These are phyloP conservation scores for Cyclostephanos invisitatus DNA, from an alignment of 108 stramenopile species.

Conservation along the genomic window DNA sequence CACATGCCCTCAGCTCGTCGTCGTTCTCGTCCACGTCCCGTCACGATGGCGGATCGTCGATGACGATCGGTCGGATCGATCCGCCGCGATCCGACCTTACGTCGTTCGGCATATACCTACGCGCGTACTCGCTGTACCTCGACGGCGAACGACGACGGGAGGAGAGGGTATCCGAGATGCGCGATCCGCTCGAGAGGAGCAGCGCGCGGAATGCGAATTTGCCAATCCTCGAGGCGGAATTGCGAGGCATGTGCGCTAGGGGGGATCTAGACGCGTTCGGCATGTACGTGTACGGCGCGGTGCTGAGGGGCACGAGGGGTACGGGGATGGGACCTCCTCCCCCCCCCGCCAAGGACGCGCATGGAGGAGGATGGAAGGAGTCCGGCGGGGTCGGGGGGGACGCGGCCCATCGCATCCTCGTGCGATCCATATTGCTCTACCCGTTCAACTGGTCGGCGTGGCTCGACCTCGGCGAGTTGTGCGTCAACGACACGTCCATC, in stretches of 20 bases:
- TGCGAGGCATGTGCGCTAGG: slow-evolving; percentile 37
- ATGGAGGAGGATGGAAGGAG: not conserved
- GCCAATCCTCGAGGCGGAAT: slow-evolving; percentile 71
- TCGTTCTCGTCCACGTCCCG: not conserved
- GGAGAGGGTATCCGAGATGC: slow-evolving; percentile 71
- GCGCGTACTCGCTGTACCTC: slow-evolving; percentile 90
- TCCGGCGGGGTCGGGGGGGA: slow-evolving; percentile 8
- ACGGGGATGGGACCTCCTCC: slow-evolving; percentile 22
- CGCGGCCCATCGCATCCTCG: slow-evolving; percentile 65
- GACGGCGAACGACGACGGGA: slow-evolving; percentile 93
- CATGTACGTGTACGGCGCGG: slow-evolving; percentile 87
- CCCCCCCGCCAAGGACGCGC: not conserved
- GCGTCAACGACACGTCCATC: slow-evolving; percentile 61
- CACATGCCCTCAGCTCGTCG: slow-evolving; percentile 49
- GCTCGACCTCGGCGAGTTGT: slow-evolving; percentile 87
- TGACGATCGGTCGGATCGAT: slow-evolving; percentile 10
- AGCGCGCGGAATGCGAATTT: slow-evolving; percentile 58
- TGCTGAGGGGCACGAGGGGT: slow-evolving; percentile 54
- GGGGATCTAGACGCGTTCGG: slow-evolving; percentile 86
- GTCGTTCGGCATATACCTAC: slow-evolving; percentile 65
- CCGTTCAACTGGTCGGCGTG: slow-evolving; percentile 97
- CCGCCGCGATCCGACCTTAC: slow-evolving; percentile 59
- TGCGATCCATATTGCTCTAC: slow-evolving; percentile 72
- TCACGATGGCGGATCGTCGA: slow-evolving; percentile 4
- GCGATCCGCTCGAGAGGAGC: slow-evolving; percentile 59